Evolutionary conservation across 1,284 basidiomycete genomes (phyloP).

Genomic region (Calocybe gambosa): DNA sequence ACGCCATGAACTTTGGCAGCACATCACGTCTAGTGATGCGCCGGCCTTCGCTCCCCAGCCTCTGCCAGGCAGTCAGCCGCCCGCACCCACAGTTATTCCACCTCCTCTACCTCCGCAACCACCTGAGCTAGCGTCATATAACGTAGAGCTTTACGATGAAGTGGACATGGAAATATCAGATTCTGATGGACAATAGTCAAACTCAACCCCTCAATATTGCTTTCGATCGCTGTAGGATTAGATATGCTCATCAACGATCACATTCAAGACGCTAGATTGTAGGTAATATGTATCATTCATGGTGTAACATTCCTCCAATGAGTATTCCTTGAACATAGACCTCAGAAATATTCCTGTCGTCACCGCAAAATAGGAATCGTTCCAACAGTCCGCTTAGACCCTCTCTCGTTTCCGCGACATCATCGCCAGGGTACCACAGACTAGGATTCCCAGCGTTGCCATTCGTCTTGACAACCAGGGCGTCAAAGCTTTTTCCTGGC

Average conservation of each 20-base stretch:
- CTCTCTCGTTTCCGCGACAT: slow-evolving; percentile 14
- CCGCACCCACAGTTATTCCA: not conserved
- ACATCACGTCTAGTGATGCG: slow-evolving; percentile 21
- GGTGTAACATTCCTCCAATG: slow-evolving; percentile 56
- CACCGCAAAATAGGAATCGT: slow-evolving; percentile 77
- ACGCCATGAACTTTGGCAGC: slow-evolving; percentile 34
- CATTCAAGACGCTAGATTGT: not conserved
- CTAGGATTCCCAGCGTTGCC: slow-evolving; percentile 51
- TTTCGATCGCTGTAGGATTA: too few relatives aligned
- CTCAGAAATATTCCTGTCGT: slow-evolving; percentile 79
- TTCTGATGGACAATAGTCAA: slow-evolving; percentile 8
- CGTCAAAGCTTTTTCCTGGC: slow-evolving; percentile 87
- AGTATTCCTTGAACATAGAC: slow-evolving; percentile 83
- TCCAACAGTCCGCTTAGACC: slow-evolving; percentile 51
- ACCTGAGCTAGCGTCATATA: slow-evolving; percentile 17
- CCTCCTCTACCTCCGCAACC: slow-evolving; percentile 6
- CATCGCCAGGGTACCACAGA: slow-evolving; percentile 47
- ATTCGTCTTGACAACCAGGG: slow-evolving; percentile 60
- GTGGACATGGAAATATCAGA: slow-evolving; percentile 36
- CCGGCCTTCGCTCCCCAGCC: not conserved
- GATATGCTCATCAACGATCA: too few relatives aligned
- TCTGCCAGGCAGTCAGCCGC: slow-evolving; percentile 2
- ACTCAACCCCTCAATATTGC: too few relatives aligned
- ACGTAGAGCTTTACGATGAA: slow-evolving; percentile 21
- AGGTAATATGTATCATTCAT: not conserved